phyloP scores from a whole-genome alignment of 2,329 filamentous ascomycete genomes.

The Colletotrichum navitas region DNA sequence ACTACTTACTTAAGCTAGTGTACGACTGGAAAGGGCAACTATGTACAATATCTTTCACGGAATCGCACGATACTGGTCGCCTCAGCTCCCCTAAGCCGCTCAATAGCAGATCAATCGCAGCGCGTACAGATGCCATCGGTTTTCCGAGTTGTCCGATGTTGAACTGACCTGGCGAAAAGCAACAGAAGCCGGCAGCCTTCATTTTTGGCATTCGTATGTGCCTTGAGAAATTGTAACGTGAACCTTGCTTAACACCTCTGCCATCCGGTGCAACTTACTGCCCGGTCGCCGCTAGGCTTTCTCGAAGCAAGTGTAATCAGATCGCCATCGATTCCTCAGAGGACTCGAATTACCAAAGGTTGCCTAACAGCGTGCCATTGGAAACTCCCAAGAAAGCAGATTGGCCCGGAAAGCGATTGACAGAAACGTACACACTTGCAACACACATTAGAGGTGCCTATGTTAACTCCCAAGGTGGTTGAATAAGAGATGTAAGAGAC shows the following conservation, averaged over 20 bases:
- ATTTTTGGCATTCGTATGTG: background rate
- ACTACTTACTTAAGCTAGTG: background rate
- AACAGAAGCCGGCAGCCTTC: background rate
- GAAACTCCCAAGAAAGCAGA: background rate
- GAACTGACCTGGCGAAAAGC: background rate
- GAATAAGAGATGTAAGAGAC: background rate
- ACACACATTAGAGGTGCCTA: background rate
- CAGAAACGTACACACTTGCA: background rate
- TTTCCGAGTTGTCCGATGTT: conserved; percentile 22
- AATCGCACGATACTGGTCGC: background rate
- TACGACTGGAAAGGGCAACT: conserved; percentile 2
- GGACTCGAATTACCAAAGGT: background rate
- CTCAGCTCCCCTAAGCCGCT: background rate
- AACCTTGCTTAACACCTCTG: background rate
- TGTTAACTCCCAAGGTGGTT: background rate
- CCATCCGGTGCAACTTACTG: background rate
- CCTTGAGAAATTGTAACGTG: background rate
- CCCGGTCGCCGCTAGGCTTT: background rate
- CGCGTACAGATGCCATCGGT: conserved; percentile 15
- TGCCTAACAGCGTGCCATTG: background rate
- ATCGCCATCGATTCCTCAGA: background rate
- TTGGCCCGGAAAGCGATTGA: background rate
- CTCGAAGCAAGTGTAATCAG: background rate
- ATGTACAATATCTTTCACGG: background rate
- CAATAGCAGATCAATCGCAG: conserved; percentile 13